These are phyloP conservation scores for Lyophyllum shimeji DNA, from an alignment of 768 basidiomycete genomes.

Conservation along the genomic window DNA sequence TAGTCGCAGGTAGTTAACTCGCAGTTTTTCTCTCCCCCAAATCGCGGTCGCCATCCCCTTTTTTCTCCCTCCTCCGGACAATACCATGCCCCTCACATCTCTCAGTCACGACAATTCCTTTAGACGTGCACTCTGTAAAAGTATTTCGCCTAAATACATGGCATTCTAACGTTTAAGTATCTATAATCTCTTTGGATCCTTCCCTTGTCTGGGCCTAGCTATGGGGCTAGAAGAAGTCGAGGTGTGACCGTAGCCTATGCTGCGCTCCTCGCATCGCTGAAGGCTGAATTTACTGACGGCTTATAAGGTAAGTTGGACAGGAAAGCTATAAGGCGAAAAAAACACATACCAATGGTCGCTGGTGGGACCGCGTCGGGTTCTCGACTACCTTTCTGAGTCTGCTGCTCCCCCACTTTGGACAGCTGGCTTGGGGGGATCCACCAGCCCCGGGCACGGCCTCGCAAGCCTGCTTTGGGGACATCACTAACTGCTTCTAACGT, in stretches of 20 bases:
- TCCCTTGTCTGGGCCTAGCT: conserved; percentile 3
- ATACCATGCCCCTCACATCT: too few species aligned
- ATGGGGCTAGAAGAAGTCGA: conserved; percentile 2
- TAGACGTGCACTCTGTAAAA: too few species aligned
- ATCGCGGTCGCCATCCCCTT: too few species aligned
- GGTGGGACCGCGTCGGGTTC: not conserved
- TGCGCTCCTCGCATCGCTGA: not conserved
- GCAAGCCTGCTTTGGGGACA: conserved; percentile 1
- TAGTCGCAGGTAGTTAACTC: not conserved
- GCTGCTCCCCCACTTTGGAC: not conserved
- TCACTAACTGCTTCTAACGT: not conserved
- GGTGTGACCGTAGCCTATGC: not conserved
- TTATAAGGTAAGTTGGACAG: conserved; percentile 2
- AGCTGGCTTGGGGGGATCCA: not conserved
- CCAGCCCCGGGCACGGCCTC: not conserved
- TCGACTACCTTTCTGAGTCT: not conserved
- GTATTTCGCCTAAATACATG: too few species aligned
- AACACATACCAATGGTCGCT: not conserved
- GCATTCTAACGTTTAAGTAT: too few species aligned
- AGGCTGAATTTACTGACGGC: conserved; percentile 1
- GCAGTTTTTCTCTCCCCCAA: too few species aligned
- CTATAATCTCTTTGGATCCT: too few species aligned
- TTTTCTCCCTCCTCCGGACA: too few species aligned
- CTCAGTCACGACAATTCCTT: too few species aligned
- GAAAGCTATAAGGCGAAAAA: not conserved